These are phyloP conservation scores for Umbilicaria muhlenbergii DNA, from an alignment of 495 filamentous ascomycete genomes.

Conservation along the genomic window DNA sequence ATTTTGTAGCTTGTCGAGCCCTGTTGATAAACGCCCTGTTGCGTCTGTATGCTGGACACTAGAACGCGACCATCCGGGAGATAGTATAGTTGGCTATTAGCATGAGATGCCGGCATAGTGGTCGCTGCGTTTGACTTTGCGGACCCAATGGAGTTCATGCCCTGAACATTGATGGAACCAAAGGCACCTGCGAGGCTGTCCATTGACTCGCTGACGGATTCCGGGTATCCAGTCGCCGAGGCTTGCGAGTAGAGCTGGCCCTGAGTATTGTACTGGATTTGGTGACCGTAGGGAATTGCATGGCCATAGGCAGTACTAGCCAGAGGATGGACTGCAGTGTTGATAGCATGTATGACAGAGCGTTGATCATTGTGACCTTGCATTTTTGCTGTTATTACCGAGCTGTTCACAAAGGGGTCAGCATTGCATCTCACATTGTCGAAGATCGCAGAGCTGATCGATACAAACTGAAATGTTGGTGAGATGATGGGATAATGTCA, in stretches of 20 bases:
- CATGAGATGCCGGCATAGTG: conserved; percentile 5
- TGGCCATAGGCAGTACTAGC: not conserved
- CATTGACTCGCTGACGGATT: conserved; percentile 5
- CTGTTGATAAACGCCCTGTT: conserved; percentile 8
- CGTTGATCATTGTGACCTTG: no score
- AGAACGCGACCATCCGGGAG: conserved; percentile 9
- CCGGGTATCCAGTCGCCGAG: conserved; percentile 2
- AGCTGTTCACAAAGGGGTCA: no score
- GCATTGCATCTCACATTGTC: no score
- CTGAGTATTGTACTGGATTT: conserved; percentile 1
- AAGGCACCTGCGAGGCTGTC: conserved; percentile 8
- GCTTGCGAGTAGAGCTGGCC: conserved; percentile 6
- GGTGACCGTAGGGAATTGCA: not conserved
- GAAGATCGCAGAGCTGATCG: no score
- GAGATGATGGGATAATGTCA: no score
- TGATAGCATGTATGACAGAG: no score
- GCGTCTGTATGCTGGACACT: conserved; percentile 4
- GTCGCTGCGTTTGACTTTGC: conserved; percentile 2
- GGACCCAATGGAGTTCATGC: conserved; percentile 1
- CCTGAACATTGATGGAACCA: conserved; percentile 7
- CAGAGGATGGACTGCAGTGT: no score
- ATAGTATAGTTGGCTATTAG: conserved; percentile 2
- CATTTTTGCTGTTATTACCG: no score
- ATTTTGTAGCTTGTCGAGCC: conserved; percentile 8
- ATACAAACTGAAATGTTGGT: no score